Evolutionary conservation across 2,329 filamentous ascomycete species (phyloP).

Genomic region (Rhytidhysteron rufulum): DNA sequence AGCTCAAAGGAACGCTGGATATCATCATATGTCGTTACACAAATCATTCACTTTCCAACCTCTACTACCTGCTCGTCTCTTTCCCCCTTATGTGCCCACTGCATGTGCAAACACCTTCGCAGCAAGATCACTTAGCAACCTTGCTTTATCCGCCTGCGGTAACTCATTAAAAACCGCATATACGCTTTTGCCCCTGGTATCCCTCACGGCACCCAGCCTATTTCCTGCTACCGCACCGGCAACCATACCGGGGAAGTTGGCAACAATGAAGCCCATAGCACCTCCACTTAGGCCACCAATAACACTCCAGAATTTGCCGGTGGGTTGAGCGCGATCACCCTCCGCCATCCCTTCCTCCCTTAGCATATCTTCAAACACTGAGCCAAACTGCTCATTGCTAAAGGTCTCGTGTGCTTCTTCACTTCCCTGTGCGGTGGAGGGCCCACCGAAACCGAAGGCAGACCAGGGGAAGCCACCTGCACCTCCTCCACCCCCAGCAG

Average conservation of each 20-base stretch:
- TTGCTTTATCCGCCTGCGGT: constrained; percentile 75
- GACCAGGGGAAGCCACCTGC: constrained; percentile 70
- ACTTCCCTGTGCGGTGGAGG: constrained; percentile 38
- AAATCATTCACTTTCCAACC: too few relatives aligned
- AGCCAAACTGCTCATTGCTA: constrained; percentile 79
- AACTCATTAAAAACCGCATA: constrained; percentile 89
- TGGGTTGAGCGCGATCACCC: constrained; percentile 56
- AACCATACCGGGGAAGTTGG: constrained; percentile 82
- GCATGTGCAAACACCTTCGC: constrained; percentile 81
- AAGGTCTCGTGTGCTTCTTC: constrained; percentile 52
- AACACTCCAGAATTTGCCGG: constrained; percentile 78
- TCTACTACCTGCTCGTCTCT: too few relatives aligned
- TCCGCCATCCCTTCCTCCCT: constrained; percentile 66
- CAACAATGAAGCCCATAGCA: constrained; percentile 90
- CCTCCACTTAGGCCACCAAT: constrained; percentile 83
- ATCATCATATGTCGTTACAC: too few relatives aligned
- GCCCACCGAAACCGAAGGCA: constrained; percentile 57
- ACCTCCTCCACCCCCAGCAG: constrained; percentile 15
- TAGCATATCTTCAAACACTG: constrained; percentile 55
- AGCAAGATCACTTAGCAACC: constrained; percentile 77
- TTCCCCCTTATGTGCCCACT: constrained; percentile 39
- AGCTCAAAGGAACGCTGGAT: too few relatives aligned
- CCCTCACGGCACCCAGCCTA: constrained; percentile 80
- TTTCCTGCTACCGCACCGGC: constrained; percentile 93
- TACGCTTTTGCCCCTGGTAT: constrained; percentile 91